Conservation (phyloP, 2,329 filamentous ascomycete genomes). For the Sphaceloma murrayae region DNA sequence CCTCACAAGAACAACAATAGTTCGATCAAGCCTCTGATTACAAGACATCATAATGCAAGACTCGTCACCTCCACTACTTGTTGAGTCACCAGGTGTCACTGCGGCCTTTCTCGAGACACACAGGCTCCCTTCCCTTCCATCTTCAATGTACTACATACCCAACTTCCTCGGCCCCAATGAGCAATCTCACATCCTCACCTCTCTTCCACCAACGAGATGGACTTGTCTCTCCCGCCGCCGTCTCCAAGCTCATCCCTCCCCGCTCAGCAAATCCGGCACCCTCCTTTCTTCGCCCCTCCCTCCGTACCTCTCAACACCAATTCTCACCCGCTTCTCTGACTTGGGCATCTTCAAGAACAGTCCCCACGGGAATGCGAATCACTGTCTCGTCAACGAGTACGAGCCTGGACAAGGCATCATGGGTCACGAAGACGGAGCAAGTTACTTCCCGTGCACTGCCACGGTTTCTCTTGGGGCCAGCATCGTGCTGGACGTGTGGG, state of each 20-base stretch:
- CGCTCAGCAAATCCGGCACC: constrained; percentile 63
- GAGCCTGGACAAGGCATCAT: constrained; percentile 83
- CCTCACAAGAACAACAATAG: too few relatives aligned
- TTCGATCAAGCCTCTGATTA: too few relatives aligned
- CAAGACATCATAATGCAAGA: too few relatives aligned
- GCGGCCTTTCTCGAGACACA: not conserved
- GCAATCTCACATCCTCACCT: constrained; percentile 47
- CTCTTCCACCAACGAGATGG: constrained; percentile 53
- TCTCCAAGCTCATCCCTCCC: constrained; percentile 81
- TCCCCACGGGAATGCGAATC: constrained; percentile 71
- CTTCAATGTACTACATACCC: constrained; percentile 71
- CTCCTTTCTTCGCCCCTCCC: constrained; percentile 68
- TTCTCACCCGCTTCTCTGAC: constrained; percentile 49
- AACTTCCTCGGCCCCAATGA: constrained; percentile 72
- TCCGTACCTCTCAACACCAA: constrained; percentile 60
- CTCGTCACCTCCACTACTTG: too few relatives aligned
- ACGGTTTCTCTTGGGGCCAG: constrained; percentile 76
- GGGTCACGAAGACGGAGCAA: constrained; percentile 85
- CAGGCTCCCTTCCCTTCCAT: constrained; percentile 47
- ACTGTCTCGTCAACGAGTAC: constrained; percentile 92
- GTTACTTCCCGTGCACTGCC: constrained; percentile 80
- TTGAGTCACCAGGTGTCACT: not conserved
- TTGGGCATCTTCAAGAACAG: constrained; percentile 50
- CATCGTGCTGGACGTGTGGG: constrained; percentile 67
- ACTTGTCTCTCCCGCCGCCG: constrained; percentile 79